These are phyloP conservation scores for Cephaloascus fragrans DNA, from an alignment of 805 yeast genomes.

Conservation along the genomic window DNA sequence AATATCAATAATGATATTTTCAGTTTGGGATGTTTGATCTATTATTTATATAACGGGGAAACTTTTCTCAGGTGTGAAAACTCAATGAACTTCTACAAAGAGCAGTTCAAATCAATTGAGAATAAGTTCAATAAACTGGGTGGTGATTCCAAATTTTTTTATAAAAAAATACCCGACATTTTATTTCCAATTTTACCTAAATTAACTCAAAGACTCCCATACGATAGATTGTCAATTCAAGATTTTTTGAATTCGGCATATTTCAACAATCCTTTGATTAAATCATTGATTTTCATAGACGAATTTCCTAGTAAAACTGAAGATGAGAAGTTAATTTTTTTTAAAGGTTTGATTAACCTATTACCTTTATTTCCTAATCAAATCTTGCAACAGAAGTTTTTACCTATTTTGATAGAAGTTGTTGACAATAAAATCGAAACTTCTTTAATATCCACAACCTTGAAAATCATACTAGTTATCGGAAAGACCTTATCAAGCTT, in stretches of 20 bases:
- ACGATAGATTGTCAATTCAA: slow-evolving; percentile 49
- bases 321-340: slow-evolving; percentile 58
- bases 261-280: slow-evolving; percentile 76
- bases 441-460: slow-evolving; percentile 31
- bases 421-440: slow-evolving; percentile 29
- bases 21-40: slow-evolving; percentile 72
- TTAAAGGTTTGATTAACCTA: slow-evolving; percentile 50
- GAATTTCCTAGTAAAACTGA: slow-evolving; percentile 67
- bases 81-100: slow-evolving; percentile 51
- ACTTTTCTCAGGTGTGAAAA: slow-evolving; percentile 31
- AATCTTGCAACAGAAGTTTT: slow-evolving; percentile 55
- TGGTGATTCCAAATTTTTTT: slow-evolving; percentile 26
- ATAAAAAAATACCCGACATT: slow-evolving; percentile 48
- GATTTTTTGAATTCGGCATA: slow-evolving; percentile 63
- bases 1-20: slow-evolving; percentile 72
- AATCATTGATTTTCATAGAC: slow-evolving; percentile 73
- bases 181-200: slow-evolving; percentile 40
- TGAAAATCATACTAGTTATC: slow-evolving; percentile 49
- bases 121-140: slow-evolving; percentile 27
- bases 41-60: slow-evolving; percentile 54
- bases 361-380: slow-evolving; percentile 49
- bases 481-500: slow-evolving; percentile 64
- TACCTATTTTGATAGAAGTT: slow-evolving; percentile 55
- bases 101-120: slow-evolving; percentile 39
- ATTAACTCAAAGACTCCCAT: slow-evolving; percentile 46